phyloP scores from a whole-genome alignment of 805 yeast species.

The Suhomyces emberorum region DNA sequence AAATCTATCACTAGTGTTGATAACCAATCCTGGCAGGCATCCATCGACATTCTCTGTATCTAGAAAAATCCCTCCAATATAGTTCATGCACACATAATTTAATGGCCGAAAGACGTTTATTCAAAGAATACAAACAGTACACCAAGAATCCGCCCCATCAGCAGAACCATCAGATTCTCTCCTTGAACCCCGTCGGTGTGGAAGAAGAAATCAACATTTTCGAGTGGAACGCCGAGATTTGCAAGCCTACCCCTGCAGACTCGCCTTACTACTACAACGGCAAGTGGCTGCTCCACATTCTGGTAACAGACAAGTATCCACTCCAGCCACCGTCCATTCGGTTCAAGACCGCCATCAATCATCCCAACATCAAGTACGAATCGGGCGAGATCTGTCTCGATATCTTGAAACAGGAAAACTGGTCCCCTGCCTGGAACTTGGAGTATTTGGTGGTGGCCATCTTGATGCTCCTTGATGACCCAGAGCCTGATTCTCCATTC shows the following conservation, averaged over 20 bases:
- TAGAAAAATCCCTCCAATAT: background rate
- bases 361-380: conserved; percentile 37
- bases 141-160: conserved; percentile 22
- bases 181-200: conserved; percentile 43
- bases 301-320: conserved; percentile 52
- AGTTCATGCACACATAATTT: background rate
- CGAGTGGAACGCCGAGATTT: conserved; percentile 50
- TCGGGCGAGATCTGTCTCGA: conserved; percentile 74
- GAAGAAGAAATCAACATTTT: conserved; percentile 33
- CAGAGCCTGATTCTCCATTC: conserved; percentile 70
- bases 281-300: conserved; percentile 48
- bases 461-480: conserved; percentile 53
- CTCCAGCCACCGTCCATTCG: conserved; percentile 52
- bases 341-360: conserved; percentile 43
- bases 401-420: conserved; percentile 50
- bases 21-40: background rate
- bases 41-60: background rate
- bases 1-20: background rate
- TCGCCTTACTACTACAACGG: conserved; percentile 52
- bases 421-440: conserved; percentile 78
- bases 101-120: conserved; percentile 42
- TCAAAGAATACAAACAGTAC: conserved; percentile 37
- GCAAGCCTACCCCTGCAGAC: conserved; percentile 43
- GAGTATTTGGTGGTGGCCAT: conserved; percentile 55
- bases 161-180: conserved; percentile 36